phyloP scores from a whole-genome alignment of 345 rosid species.

The Schrenkiella parvula region DNA sequence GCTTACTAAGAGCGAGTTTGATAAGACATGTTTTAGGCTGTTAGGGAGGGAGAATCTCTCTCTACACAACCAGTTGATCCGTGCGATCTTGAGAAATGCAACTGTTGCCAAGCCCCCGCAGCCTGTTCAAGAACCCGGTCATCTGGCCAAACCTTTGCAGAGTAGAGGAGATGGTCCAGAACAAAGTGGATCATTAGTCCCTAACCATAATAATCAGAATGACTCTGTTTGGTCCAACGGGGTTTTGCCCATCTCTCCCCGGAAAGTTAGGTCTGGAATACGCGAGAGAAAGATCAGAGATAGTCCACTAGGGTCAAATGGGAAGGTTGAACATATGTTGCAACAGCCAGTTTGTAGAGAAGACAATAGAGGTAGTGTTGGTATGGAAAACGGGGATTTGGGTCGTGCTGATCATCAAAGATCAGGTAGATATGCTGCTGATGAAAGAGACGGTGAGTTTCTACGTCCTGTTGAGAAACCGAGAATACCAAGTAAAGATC shows the following conservation, averaged over 20 bases:
- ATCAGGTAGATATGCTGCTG: conserved; percentile 53
- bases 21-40: conserved; percentile 67
- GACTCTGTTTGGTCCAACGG: conserved; percentile 74
- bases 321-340: conserved; percentile 61
- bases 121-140: conserved; percentile 47
- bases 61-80: conserved; percentile 80
- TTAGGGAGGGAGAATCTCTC: conserved; percentile 95
- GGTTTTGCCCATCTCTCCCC: conserved; percentile 48
- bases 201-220: conserved; percentile 55
- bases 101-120: conserved; percentile 64
- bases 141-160: conserved; percentile 39
- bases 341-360: conserved; percentile 50
- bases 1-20: conserved; percentile 78
- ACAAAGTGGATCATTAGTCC: conserved; percentile 48
- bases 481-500: conserved; percentile 39
- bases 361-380: conserved; percentile 45
- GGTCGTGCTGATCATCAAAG: conserved; percentile 62
- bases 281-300: conserved; percentile 76
- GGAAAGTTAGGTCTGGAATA: conserved; percentile 62
- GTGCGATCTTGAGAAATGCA: conserved; percentile 77
- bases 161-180: conserved; percentile 44
- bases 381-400: conserved; percentile 68
- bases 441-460: conserved; percentile 48
- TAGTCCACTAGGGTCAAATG: conserved; percentile 77
- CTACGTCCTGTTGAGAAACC: conserved; percentile 39